Conservation (phyloP, 495 filamentous ascomycete species). For the Massariosphaeria phaeospora region DNA sequence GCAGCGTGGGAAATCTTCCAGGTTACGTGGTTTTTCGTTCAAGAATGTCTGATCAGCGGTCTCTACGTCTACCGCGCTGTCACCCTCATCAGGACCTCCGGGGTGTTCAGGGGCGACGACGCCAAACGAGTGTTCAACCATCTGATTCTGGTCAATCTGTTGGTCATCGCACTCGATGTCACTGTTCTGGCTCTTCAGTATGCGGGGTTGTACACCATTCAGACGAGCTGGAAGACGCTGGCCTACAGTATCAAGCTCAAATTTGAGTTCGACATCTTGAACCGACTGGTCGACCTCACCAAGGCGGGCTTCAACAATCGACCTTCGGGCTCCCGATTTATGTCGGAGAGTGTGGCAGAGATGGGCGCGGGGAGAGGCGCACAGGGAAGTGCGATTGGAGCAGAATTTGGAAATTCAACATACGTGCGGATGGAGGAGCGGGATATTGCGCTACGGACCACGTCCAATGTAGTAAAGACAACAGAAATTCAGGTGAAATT, state of each 20-base stretch:
- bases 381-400: too few relatives aligned
- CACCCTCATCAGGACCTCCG: neutral
- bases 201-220: conserved; percentile 7
- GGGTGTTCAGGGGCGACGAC: neutral
- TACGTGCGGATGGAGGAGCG: too few relatives aligned
- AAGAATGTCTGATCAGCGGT: conserved; percentile 10
- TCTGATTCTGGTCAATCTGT: conserved; percentile 24
- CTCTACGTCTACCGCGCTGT: conserved; percentile 9
- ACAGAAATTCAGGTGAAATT: too few relatives aligned
- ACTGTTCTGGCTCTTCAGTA: conserved; percentile 21
- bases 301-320: neutral
- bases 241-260: conserved; percentile 30
- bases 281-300: conserved; percentile 19
- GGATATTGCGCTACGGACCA: too few relatives aligned
- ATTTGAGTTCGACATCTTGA: conserved; percentile 28
- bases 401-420: too few relatives aligned
- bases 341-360: too few relatives aligned
- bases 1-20: neutral
- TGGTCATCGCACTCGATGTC: conserved; percentile 28
- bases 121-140: neutral
- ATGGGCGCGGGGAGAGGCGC: too few relatives aligned
- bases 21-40: conserved; percentile 13
- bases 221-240: conserved; percentile 17
- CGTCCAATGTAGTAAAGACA: too few relatives aligned
- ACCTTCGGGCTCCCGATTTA: too few relatives aligned